phyloP scores from a whole-genome alignment of 176 grass and related monocot species.

The Alloteropsis semialata region DNA sequence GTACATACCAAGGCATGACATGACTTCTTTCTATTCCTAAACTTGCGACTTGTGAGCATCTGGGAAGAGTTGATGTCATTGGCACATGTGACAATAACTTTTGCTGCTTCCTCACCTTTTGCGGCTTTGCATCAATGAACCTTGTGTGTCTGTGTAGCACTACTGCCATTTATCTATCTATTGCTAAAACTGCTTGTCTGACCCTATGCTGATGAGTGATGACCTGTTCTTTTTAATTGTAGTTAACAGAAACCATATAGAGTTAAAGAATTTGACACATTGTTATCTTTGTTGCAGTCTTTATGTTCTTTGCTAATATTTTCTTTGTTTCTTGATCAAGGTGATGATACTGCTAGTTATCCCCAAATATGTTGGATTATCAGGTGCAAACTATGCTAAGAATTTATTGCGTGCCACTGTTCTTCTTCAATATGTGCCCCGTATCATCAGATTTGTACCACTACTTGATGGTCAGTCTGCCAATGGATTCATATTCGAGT shows the following conservation, averaged over 20 bases:
- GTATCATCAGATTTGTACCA: slow-evolving; percentile 92
- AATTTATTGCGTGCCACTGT: slow-evolving; percentile 85
- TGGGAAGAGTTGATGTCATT: neutral
- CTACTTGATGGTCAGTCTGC: slow-evolving; percentile 80
- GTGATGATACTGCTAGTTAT: slow-evolving; percentile 94
- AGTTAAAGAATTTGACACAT: neutral
- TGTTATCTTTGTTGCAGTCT: neutral
- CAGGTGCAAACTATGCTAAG: slow-evolving; percentile 82
- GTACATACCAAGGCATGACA: neutral
- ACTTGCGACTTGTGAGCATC: neutral
- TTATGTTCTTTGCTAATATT: neutral
- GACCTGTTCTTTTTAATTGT: neutral
- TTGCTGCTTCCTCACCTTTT: neutral
- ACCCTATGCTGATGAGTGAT: neutral
- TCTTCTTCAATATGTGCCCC: slow-evolving; percentile 90
- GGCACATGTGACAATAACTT: neutral
- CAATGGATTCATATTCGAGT: slow-evolving; percentile 97
- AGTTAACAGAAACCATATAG: neutral
- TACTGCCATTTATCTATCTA: neutral
- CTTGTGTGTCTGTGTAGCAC: neutral
- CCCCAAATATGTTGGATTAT: slow-evolving; percentile 79
- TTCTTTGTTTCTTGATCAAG: slow-evolving; percentile 43
- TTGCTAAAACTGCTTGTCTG: neutral
- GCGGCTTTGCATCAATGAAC: neutral
- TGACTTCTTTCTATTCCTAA: neutral